Evolutionary conservation across 768 basidiomycete genomes (phyloP).

Genomic region (Tylopilus rubrobrunneus): DNA sequence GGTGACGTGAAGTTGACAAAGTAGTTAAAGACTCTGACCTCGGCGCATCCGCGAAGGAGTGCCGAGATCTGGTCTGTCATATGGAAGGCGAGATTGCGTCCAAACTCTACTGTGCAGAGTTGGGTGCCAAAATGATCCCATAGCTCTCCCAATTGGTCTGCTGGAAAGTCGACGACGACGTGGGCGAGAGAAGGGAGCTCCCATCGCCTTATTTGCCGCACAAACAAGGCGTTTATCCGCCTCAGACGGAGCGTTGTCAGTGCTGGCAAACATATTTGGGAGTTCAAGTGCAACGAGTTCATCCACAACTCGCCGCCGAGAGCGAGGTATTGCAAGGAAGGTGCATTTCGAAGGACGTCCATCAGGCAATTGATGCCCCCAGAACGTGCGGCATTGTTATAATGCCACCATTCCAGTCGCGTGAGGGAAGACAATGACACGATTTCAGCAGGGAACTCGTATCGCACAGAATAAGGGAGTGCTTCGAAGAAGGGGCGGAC

Average conservation of each 20-base stretch:
- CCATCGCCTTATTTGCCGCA: constrained; percentile 49
- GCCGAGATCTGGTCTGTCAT: constrained; percentile 43
- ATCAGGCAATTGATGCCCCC: constrained; percentile 64
- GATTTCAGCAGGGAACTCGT: constrained; percentile 50
- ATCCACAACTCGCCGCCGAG: constrained; percentile 44
- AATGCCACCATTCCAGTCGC: constrained; percentile 69
- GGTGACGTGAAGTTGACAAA: constrained; percentile 46
- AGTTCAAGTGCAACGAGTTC: constrained; percentile 14
- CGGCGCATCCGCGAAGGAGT: constrained; percentile 45
- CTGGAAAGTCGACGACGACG: constrained; percentile 49
- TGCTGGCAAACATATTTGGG: constrained; percentile 37
- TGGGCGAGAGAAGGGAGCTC: constrained; percentile 49
- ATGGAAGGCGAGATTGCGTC: constrained; percentile 52
- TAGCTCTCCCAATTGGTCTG: constrained; percentile 36
- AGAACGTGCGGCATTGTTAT: constrained; percentile 50
- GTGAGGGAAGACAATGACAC: constrained; percentile 48
- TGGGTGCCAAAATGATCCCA: constrained; percentile 51
- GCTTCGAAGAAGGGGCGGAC: constrained; percentile 40
- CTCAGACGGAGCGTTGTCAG: constrained; percentile 54
- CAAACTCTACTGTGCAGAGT: constrained; percentile 54
- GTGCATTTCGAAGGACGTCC: constrained; percentile 47
- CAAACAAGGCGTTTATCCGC: constrained; percentile 45
- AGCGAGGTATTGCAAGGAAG: constrained; percentile 56
- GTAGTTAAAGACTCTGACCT: constrained; percentile 51
- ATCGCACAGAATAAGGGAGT: constrained; percentile 33